Evolutionary conservation across 345 rosid genomes (phyloP), one percentile per base, ranked within the genome.

Genomic region (Theobroma cacao): DNA sequence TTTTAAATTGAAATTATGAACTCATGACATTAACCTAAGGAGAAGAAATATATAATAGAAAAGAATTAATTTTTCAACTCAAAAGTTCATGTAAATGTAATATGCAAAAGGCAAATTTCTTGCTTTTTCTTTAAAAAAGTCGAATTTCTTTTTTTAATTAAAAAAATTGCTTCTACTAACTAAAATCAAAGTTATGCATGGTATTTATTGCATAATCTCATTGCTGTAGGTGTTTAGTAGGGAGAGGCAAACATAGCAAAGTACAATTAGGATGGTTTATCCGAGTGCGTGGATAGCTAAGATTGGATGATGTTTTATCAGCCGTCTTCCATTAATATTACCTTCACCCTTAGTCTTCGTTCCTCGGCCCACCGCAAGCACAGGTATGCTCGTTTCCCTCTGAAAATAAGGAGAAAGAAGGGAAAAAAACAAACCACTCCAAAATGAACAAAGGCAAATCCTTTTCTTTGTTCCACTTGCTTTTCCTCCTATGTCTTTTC

Each of bases 401-500:
- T 18, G 4, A 22, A 41, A 22, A 22, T 22, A 67, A 22, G 40
- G 26, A 28, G 40, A 17, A 17, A 15, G 24, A 40, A 40, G 18
- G 14, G 13, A 24, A 55, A 38, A 22, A 0, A 28, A 18, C 56
- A 62, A 40, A 34, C 10, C 34, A 31, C 17, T 66, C 36, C 41
- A 66, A 28, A 53, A 66, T 77, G 74, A 26, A 36, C 28, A 60
- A 14, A 10, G n/a, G 38, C 13, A 45, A 31, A 28, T 38, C 38
- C 13, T 20, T 63, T 50, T 67, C 65, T 52, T 31, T 40, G 17
- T 53, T 77, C 26, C 26, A 41, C 64, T 40, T 53, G 34, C 26
- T 90, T 84, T 47, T 78, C 70, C 77, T 85, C 74, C 15, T 82
- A 50, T 80, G 83, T 24, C 80, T 91, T 65, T 67, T 79, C 13